These are phyloP conservation scores for Heritiera littoralis DNA, from an alignment of 345 rosid species.

Conservation along the genomic window DNA sequence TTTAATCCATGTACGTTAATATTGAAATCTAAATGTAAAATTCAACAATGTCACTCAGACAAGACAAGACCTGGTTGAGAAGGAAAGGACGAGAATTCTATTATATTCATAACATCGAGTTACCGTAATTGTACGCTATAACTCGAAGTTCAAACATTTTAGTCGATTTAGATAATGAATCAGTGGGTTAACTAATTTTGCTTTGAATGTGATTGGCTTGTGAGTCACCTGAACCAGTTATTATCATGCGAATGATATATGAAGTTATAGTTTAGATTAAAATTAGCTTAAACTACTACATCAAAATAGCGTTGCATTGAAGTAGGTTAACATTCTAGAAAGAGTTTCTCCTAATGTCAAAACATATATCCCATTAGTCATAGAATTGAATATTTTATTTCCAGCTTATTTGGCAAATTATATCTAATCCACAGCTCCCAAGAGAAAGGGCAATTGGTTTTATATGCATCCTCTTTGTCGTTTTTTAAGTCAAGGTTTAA, in stretches of 20 bases:
- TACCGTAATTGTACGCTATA: background rate
- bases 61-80: background rate
- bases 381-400: too few relatives aligned
- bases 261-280: background rate
- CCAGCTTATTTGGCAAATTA: too few relatives aligned
- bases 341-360: background rate
- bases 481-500: too few relatives aligned
- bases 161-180: background rate
- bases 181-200: background rate
- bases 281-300: background rate
- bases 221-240: background rate
- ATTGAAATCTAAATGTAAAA: too few relatives aligned
- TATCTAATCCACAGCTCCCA: too few relatives aligned
- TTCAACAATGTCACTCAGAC: too few relatives aligned
- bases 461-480: too few relatives aligned
- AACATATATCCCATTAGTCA: background rate
- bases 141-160: background rate
- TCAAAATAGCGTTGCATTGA: background rate
- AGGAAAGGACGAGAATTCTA: background rate
- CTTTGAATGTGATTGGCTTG: background rate
- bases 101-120: background rate
- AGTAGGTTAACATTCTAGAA: background rate
- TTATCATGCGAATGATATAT: background rate
- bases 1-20: too few relatives aligned
- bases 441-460: too few relatives aligned